These are phyloP conservation scores for Clonostachys rosea DNA, from an alignment of 2,329 filamentous ascomycete genomes.

Conservation along the genomic window DNA sequence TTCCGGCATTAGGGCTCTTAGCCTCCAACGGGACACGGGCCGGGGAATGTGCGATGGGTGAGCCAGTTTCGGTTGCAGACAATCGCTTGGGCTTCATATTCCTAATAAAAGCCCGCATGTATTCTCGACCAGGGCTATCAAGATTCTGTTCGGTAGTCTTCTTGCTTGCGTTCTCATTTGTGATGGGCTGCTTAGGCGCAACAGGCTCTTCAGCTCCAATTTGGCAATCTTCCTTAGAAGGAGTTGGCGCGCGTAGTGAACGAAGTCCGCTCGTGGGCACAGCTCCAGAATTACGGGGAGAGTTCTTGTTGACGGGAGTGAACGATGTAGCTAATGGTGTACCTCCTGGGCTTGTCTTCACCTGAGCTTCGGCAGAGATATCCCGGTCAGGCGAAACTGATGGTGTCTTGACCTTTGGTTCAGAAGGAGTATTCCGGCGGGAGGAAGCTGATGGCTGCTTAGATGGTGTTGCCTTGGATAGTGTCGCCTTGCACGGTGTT, in stretches of 20 bases:
- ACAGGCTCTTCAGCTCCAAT: background rate
- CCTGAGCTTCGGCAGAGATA: background rate
- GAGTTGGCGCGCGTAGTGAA: too few relatives aligned
- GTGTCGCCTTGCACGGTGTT: too few relatives aligned
- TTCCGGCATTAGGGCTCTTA: constrained; percentile 25
- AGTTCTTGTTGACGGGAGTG: constrained; percentile 14
- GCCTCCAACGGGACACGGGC: constrained; percentile 22
- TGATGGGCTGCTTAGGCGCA: background rate
- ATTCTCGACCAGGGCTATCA: constrained; percentile 26
- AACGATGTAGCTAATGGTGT: constrained; percentile 12
- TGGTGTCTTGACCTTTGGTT: too few relatives aligned
- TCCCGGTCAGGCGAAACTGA: too few relatives aligned
- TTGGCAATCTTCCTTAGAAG: too few relatives aligned
- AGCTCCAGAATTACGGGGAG: too few relatives aligned
- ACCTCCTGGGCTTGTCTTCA: background rate
- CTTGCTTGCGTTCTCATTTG: background rate
- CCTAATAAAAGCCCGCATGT: constrained; percentile 26
- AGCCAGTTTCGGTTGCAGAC: constrained; percentile 21
- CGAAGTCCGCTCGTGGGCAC: too few relatives aligned
- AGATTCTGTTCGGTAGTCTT: constrained; percentile 8
- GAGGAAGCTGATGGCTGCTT: too few relatives aligned
- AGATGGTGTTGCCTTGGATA: too few relatives aligned
- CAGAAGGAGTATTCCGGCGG: too few relatives aligned
- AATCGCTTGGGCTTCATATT: constrained; percentile 18
- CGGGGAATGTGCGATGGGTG: constrained; percentile 14